Conservation (phyloP, 352 stramenopile species). For the Halophytophthora polymorphica region DNA sequence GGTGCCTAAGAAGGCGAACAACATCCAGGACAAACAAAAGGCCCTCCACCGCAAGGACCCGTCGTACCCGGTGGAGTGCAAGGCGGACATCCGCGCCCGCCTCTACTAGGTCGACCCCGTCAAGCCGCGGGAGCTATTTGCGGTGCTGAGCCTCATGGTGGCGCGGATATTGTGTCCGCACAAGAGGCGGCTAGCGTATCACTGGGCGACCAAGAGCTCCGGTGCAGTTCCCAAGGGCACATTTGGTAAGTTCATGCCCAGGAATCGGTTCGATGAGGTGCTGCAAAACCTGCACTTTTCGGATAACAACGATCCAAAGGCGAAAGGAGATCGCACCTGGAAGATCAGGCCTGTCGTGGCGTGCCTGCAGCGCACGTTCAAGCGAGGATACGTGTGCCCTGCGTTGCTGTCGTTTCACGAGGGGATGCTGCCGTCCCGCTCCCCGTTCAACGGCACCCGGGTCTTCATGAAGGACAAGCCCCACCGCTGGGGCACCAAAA, state of each 20-base stretch:
- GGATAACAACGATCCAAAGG: neutral
- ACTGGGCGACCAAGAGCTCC: conserved; percentile 6
- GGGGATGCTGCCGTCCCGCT: conserved; percentile 5
- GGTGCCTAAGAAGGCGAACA: no score
- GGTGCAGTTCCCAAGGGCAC: conserved; percentile 10
- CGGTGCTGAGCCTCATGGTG: conserved; percentile 4
- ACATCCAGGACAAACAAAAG: no score
- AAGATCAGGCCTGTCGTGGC: conserved; percentile 4
- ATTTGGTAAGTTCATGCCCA: conserved; percentile 10
- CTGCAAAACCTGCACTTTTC: conserved; percentile 13
- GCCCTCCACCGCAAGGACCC: no score
- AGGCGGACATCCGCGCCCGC: no score
- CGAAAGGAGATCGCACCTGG: neutral
- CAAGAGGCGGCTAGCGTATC: conserved; percentile 9
- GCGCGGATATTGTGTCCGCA: conserved; percentile 6
- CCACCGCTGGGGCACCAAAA: conserved; percentile 8
- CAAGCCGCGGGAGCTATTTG: conserved; percentile 4
- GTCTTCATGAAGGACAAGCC: conserved; percentile 8
- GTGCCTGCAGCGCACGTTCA: neutral
- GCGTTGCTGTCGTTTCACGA: conserved; percentile 7
- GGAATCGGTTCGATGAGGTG: conserved; percentile 11
- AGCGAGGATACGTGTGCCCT: conserved; percentile 2
- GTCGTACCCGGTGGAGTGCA: neutral
- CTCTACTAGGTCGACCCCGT: no score
- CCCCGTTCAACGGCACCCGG: conserved; percentile 9